These are phyloP conservation scores for Dactylellina haptotyla DNA, from an alignment of 2,329 filamentous ascomycete genomes.

Conservation along the genomic window DNA sequence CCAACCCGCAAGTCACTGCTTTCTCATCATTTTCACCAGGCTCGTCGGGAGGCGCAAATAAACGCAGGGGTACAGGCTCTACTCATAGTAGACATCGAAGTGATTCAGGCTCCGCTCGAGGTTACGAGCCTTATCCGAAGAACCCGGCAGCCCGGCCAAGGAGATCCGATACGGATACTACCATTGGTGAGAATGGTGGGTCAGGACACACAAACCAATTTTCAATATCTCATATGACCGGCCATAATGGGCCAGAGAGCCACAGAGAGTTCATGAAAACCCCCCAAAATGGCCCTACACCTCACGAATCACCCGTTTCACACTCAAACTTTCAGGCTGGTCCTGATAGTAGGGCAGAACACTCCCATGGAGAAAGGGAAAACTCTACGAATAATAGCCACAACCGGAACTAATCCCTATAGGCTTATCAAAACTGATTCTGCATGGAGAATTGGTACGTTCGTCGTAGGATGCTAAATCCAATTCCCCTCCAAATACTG, in stretches of 20 bases:
- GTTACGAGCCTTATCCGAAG: constrained; percentile 56
- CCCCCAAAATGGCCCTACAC: neutral
- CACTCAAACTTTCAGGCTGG: constrained; percentile 47
- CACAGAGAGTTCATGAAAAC: constrained; percentile 23
- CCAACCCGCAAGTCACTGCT: constrained; percentile 15
- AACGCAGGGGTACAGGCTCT: constrained; percentile 53
- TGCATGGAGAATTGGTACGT: too few relatives aligned
- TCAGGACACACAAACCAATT: constrained; percentile 14
- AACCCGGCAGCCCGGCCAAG: constrained; percentile 51
- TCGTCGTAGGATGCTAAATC: too few relatives aligned
- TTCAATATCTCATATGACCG: constrained; percentile 45
- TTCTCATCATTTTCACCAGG: constrained; percentile 55
- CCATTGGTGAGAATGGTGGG: neutral
- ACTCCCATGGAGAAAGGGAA: constrained; percentile 30
- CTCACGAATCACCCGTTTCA: constrained; percentile 22
- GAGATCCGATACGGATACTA: constrained; percentile 45
- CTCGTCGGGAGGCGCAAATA: constrained; percentile 51
- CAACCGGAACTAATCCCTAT: constrained; percentile 1
- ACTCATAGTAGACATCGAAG: constrained; percentile 57
- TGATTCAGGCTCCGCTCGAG: constrained; percentile 55
- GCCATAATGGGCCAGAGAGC: constrained; percentile 13
- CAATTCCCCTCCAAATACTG: too few relatives aligned
- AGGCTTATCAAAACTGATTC: neutral
- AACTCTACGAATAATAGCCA: constrained; percentile 5
- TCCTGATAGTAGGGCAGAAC: constrained; percentile 34